Base-by-base conservation (phyloP, 1,284 basidiomycete genomes). In the Wallemia ichthyophaga region DNA sequence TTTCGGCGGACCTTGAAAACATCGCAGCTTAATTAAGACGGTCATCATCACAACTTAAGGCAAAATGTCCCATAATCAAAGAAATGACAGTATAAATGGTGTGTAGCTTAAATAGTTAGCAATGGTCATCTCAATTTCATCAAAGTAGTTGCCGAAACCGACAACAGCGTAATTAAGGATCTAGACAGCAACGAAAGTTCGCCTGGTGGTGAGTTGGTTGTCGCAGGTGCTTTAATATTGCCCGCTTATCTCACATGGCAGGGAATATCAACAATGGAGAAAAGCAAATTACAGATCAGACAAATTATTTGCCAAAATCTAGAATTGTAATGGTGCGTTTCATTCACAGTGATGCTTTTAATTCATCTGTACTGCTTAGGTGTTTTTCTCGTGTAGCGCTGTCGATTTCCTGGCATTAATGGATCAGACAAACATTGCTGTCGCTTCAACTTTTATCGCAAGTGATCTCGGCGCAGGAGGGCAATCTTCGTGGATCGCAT, bases 371-470 rank as follows among this genome's bases (percentile, higher is more conserved):
- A 7, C n/a, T 55, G 7, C 25, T 7, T 55, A 56, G 55, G 55
- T 56, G 7, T 56, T 56, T 24, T 9, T 56, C 55, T 11, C 55
- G 15, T 56, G 55, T n/a, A 27, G 25, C 24, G 15, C 55, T 2
- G 55, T 56, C 17, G 55, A 56, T 21, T 56, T 56, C n/a, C 55
- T 56, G 15, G 55, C 55, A 2, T 24, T 56, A 25, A 56, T 56
- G 55, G 55, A 56, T 27, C 55, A 56, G 25, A 56, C 55, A 5
- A 56, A 56, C n/a, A 24, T 56, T 3, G 55, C 55, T 56, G 55
- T 56, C 3, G 55, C 55, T 11, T 56, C n/a, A 13, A 56, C 3
- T 17, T 11, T 21, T 9, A 56, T 56, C 24, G 55, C 25, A 5
- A 26, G 25, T 27, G 7, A 25, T 7, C 55, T 56, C 25, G 55